These are phyloP conservation scores for Globisporangium rhizosaccharum DNA, from an alignment of 352 stramenopile species.

Conservation along the genomic window DNA sequence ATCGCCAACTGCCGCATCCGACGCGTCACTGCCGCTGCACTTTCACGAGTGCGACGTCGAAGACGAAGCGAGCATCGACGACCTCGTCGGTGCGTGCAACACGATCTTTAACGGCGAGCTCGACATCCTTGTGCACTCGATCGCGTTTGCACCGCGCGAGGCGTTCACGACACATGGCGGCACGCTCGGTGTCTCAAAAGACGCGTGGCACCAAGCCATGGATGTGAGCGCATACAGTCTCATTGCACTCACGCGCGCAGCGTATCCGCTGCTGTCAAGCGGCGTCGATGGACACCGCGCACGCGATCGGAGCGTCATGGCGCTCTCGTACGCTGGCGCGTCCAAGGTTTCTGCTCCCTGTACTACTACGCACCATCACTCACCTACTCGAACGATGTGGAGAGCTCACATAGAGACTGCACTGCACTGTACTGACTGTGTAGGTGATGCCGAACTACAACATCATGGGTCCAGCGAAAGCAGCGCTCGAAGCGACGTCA, in stretches of 20 bases:
- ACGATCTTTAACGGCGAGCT: constrained; percentile 52
- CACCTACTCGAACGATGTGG: neutral
- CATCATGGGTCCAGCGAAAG: constrained; percentile 91
- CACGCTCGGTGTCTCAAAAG: constrained; percentile 39
- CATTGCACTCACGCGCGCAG: constrained; percentile 67
- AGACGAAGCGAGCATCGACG: constrained; percentile 41
- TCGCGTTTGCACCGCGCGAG: constrained; percentile 81
- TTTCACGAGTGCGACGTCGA: constrained; percentile 78
- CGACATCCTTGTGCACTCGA: constrained; percentile 88
- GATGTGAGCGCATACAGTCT: constrained; percentile 89
- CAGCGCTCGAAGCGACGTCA: constrained; percentile 79
- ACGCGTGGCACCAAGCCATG: constrained; percentile 74
- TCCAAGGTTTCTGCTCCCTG: constrained; percentile 23
- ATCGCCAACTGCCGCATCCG: constrained; percentile 11
- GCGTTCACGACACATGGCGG: constrained; percentile 48
- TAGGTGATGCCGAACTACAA: constrained; percentile 88
- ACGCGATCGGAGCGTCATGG: constrained; percentile 69
- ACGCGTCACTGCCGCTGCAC: constrained; percentile 22
- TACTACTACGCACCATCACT: neutral
- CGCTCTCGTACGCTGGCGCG: constrained; percentile 85
- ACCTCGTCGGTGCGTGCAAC: constrained; percentile 38
- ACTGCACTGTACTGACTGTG: constrained; percentile 7
- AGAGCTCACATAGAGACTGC: neutral
- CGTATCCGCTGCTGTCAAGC: constrained; percentile 49
- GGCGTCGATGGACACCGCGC: constrained; percentile 2